Evolutionary conservation across 1,284 basidiomycete genomes (phyloP).

Genomic region (Rhodotorula sp.): DNA sequence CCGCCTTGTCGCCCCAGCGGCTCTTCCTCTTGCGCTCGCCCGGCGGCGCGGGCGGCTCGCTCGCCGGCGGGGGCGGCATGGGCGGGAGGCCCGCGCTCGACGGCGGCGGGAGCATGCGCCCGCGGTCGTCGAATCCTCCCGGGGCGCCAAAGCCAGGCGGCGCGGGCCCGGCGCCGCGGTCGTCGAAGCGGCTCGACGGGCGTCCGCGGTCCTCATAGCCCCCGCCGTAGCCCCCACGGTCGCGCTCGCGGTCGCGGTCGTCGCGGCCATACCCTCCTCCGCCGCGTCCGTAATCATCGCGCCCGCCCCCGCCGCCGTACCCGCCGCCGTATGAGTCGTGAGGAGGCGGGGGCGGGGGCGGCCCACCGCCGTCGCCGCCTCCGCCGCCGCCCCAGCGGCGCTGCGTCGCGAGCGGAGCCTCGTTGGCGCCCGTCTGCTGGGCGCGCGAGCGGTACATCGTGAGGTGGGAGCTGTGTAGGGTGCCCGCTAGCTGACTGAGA

Average conservation of each 20-base stretch:
- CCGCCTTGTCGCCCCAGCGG: slow-evolving; percentile 78
- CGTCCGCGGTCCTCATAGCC: slow-evolving; percentile 27
- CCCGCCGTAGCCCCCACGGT: slow-evolving; percentile 10
- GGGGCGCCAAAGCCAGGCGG: slow-evolving; percentile 17
- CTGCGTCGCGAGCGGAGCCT: slow-evolving; percentile 35
- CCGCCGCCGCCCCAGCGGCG: slow-evolving; percentile 42
- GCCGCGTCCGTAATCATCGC: slow-evolving; percentile 26
- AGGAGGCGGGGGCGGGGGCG: slow-evolving; percentile 8
- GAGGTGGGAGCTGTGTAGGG: background rate
- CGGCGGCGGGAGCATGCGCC: slow-evolving; percentile 2
- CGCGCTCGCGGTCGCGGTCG: background rate
- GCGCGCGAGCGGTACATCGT: slow-evolving; percentile 36
- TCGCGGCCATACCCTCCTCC: slow-evolving; percentile 8
- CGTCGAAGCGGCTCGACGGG: slow-evolving; percentile 20
- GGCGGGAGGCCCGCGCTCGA: slow-evolving; percentile 11
- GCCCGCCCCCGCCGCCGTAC: slow-evolving; percentile 17
- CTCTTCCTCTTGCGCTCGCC: slow-evolving; percentile 80
- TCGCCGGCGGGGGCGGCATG: slow-evolving; percentile 5
- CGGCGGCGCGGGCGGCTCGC: slow-evolving; percentile 10
- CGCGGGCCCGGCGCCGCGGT: slow-evolving; percentile 22
- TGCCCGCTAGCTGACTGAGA: too few species aligned
- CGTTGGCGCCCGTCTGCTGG: slow-evolving; percentile 41
- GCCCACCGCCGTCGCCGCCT: slow-evolving; percentile 11
- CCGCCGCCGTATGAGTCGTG: slow-evolving; percentile 20
- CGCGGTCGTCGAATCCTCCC: background rate